phyloP scores from a whole-genome alignment of 257 asterid species.

The Paulownia fortunei region DNA sequence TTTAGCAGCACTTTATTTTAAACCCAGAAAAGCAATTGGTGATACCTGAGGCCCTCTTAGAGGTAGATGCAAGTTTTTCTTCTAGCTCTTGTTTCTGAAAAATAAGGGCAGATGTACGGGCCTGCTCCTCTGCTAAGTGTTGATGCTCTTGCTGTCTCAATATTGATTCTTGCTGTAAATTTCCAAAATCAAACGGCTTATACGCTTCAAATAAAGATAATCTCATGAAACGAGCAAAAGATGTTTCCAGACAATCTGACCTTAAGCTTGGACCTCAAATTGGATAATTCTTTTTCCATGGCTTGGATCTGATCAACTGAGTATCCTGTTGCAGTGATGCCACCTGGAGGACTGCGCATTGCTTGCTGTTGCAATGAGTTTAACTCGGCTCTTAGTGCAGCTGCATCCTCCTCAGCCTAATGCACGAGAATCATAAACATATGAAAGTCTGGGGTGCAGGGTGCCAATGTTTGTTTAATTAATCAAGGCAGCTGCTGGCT shows the following conservation, averaged over 20 bases:
- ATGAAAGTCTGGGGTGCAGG: background rate
- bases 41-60: constrained; percentile 69
- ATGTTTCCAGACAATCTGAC: constrained; percentile 44
- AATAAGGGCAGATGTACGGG: constrained; percentile 62
- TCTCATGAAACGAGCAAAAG: constrained; percentile 24
- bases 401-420: constrained; percentile 99
- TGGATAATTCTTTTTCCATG: constrained; percentile 77
- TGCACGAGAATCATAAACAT: constrained; percentile 34
- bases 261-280: constrained; percentile 83
- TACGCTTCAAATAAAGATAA: constrained; percentile 21
- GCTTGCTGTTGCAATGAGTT: constrained; percentile 88
- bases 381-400: constrained; percentile 86
- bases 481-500: constrained; percentile 34
- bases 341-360: constrained; percentile 55
- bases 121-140: constrained; percentile 73
- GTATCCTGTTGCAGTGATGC: constrained; percentile 50
- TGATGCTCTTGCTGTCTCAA: constrained; percentile 80
- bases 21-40: constrained; percentile 20
- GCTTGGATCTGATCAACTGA: constrained; percentile 73
- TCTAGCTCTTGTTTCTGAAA: constrained; percentile 82
- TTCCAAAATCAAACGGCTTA: constrained; percentile 22
- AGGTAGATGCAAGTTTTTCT: constrained; percentile 72
- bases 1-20: constrained; percentile 22
- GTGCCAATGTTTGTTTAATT: constrained; percentile 17
- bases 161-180: constrained; percentile 71